Conservation (phyloP, 129 eudicot genomes). For the Flaveria ramosissima region DNA sequence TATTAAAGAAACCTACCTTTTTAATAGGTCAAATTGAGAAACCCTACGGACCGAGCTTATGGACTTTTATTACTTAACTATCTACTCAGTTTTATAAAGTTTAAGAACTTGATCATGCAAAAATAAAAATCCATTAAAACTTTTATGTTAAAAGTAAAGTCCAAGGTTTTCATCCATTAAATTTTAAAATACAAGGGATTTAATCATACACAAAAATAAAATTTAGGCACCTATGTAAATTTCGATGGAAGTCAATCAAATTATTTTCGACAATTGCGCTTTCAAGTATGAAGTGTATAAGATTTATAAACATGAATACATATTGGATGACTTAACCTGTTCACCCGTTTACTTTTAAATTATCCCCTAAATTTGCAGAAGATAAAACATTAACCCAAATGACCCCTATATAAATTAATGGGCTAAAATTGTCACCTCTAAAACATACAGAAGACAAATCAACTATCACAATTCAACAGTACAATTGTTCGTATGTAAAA, state of each 20-base stretch:
- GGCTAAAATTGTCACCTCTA: constrained; percentile 2
- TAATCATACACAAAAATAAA: neutral
- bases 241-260: neutral
- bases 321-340: neutral
- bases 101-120: neutral
- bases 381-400: constrained; percentile 10
- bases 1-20: neutral
- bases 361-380: neutral
- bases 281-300: neutral
- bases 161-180: neutral
- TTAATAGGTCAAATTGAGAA: neutral
- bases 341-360: neutral
- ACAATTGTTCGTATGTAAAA: neutral
- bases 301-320: neutral
- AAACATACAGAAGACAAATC: neutral
- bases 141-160: neutral
- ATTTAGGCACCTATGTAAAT: neutral
- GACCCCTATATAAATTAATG: neutral
- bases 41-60: neutral
- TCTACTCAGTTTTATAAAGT: neutral
- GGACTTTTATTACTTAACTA: neutral
- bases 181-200: neutral
- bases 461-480: neutral
- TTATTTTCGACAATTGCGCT: neutral
- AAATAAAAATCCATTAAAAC: neutral